A percentile compares a stretch with the other conserved stretches of the same genome.
These are phyloP conservation scores for Hygrocybe punicea DNA, from an alignment of 768 basidiomycete species.

Conservation along the genomic window DNA sequence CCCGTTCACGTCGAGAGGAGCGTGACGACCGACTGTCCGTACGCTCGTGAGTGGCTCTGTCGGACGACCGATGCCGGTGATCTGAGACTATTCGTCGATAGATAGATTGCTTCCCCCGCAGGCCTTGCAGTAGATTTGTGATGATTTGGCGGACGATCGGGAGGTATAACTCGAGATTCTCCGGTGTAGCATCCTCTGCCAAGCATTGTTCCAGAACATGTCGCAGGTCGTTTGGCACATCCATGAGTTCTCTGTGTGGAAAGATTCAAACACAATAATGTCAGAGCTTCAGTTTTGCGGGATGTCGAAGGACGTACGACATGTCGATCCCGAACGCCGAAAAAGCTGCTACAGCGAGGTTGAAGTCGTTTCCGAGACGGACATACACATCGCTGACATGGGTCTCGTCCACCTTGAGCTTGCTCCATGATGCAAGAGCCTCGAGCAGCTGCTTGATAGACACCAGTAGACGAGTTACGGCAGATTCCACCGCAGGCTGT, in stretches of 20 bases:
- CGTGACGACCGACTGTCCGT: slow-evolving; percentile 59
- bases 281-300: slow-evolving; percentile 3
- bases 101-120: slow-evolving; percentile 87
- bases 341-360: slow-evolving; percentile 88
- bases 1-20: slow-evolving; percentile 43
- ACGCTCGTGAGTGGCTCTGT: slow-evolving; percentile 46
- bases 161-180: slow-evolving; percentile 85
- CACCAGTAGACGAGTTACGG: slow-evolving; percentile 88
- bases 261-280: slow-evolving; percentile 8
- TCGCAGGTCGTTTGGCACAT: slow-evolving; percentile 86
- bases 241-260: slow-evolving; percentile 69
- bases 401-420: slow-evolving; percentile 61
- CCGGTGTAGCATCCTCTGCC: slow-evolving; percentile 81
- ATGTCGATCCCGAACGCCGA: slow-evolving; percentile 82
- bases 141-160: slow-evolving; percentile 91
- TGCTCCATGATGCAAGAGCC: slow-evolving; percentile 82
- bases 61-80: slow-evolving; percentile 51
- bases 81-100: slow-evolving; percentile 77
- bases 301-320: slow-evolving; percentile 57
- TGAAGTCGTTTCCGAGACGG: slow-evolving; percentile 94
- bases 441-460: slow-evolving; percentile 95
- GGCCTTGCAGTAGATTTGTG: slow-evolving; percentile 85
- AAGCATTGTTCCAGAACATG: slow-evolving; percentile 86
- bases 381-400: slow-evolving; percentile 98
- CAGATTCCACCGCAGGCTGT: slow-evolving; percentile 81